phyloP scores from a whole-genome alignment of 148 eudicot genomes.

The Bassia scoparia region DNA sequence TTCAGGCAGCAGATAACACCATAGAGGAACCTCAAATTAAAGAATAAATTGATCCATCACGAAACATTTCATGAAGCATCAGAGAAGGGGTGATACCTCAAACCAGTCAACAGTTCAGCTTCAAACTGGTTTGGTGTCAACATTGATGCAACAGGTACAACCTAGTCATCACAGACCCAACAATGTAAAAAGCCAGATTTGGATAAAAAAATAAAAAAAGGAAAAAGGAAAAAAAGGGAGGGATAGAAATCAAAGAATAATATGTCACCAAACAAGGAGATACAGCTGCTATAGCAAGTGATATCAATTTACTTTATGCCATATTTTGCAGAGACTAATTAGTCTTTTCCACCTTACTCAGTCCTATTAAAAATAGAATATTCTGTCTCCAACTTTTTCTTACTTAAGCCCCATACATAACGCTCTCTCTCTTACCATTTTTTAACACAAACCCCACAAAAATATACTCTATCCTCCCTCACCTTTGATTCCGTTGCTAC shows the following conservation, averaged over 20 bases:
- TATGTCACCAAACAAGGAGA: too few relatives aligned
- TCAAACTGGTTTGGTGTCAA: constrained; percentile 99
- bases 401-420: too few relatives aligned
- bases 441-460: too few relatives aligned
- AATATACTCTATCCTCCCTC: too few relatives aligned
- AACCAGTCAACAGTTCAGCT: constrained; percentile 84
- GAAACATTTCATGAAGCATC: background rate
- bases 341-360: too few relatives aligned
- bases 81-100: constrained; percentile 46
- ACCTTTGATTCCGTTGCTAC: too few relatives aligned
- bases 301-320: too few relatives aligned
- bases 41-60: background rate
- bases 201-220: background rate
- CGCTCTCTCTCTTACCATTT: too few relatives aligned
- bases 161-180: constrained; percentile 44
- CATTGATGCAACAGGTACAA: constrained; percentile 97
- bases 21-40: constrained; percentile 6
- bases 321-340: too few relatives aligned
- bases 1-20: background rate
- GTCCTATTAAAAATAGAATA: too few relatives aligned
- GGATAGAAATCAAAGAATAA: background rate
- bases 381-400: too few relatives aligned
- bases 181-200: constrained; percentile 5
- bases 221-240: background rate
- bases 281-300: too few relatives aligned